Evolutionary conservation across 768 basidiomycete genomes (phyloP).

Genomic region (Naganishia kalamii): DNA sequence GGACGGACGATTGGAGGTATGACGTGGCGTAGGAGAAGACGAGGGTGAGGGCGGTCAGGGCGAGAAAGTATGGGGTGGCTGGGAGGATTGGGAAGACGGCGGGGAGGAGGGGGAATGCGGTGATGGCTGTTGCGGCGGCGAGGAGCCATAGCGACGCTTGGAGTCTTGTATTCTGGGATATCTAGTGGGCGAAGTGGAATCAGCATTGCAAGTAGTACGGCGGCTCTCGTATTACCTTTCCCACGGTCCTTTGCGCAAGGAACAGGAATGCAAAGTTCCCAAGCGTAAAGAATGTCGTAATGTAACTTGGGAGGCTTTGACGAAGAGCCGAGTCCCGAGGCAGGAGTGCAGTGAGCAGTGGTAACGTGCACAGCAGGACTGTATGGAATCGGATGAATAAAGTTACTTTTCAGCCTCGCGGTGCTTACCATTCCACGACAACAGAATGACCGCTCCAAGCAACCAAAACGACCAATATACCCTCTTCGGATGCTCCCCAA

Average conservation of each 20-base stretch:
- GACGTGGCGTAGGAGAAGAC: slow-evolving; percentile 60
- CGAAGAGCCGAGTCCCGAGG: slow-evolving; percentile 54
- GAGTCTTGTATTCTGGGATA: slow-evolving; percentile 32
- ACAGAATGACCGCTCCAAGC: slow-evolving; percentile 68
- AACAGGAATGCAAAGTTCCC: slow-evolving; percentile 66
- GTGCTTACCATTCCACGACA: slow-evolving; percentile 84
- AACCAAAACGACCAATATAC: slow-evolving; percentile 47
- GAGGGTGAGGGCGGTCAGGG: slow-evolving; percentile 60
- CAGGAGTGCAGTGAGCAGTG: slow-evolving; percentile 70
- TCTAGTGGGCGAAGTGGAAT: slow-evolving; percentile 48
- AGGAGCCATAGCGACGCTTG: slow-evolving; percentile 46
- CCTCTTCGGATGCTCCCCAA: slow-evolving; percentile 15
- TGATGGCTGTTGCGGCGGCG: slow-evolving; percentile 54
- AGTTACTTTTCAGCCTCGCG: neutral
- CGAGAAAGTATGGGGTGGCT: slow-evolving; percentile 58
- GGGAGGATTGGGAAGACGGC: slow-evolving; percentile 64
- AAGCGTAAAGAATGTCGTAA: slow-evolving; percentile 59
- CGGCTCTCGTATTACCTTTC: slow-evolving; percentile 23
- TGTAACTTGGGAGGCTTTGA: slow-evolving; percentile 60
- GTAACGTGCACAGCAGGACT: slow-evolving; percentile 81
- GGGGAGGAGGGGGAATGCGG: slow-evolving; percentile 52
- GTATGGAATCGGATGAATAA: neutral
- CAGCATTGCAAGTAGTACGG: neutral
- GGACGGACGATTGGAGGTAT: slow-evolving; percentile 69
- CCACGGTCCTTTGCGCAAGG: slow-evolving; percentile 54